Evolutionary conservation across 352 stramenopile species (phyloP).

Genomic region (Phytophthora lateralis): DNA sequence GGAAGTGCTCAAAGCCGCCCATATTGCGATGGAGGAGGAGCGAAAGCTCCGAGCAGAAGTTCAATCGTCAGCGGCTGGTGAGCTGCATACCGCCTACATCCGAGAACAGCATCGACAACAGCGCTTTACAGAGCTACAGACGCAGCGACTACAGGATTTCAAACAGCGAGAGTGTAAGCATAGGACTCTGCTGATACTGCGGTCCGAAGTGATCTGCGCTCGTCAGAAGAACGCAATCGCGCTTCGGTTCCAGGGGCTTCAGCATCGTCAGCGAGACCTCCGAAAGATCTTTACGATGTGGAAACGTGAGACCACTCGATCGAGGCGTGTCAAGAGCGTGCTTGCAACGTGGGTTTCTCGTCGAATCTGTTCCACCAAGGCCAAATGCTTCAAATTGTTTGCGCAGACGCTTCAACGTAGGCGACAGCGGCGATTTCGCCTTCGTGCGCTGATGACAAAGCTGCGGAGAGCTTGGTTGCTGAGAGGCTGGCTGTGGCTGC

Average conservation of each 20-base stretch:
- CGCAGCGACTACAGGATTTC: constrained; percentile 20
- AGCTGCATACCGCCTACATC: constrained; percentile 35
- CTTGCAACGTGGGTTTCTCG: constrained; percentile 2
- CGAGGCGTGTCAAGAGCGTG: constrained; percentile 1
- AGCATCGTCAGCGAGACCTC: constrained; percentile 7
- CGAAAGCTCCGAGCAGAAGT: constrained; percentile 37
- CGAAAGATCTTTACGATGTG: constrained; percentile 22
- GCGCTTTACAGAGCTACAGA: constrained; percentile 27
- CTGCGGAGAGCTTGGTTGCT: constrained; percentile 19
- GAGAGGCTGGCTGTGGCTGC: constrained; percentile 29
- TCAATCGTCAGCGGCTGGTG: constrained; percentile 37
- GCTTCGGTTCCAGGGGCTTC: constrained; percentile 24
- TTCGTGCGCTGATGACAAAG: constrained; percentile 24
- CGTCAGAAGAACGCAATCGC: constrained; percentile 26
- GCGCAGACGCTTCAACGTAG: constrained; percentile 5
- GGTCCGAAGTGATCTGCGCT: constrained; percentile 12
- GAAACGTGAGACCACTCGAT: constrained; percentile 10
- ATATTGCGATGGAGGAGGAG: constrained; percentile 54
- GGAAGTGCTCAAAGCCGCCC: constrained; percentile 43
- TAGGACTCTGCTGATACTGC: constrained; percentile 23
- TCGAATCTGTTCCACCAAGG: constrained; percentile 2
- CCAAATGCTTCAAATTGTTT: constrained; percentile 16
- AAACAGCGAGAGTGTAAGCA: constrained; percentile 23
- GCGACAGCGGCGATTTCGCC: constrained; percentile 20
- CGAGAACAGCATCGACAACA: constrained; percentile 29